Percentiles rank a stretch among this genome's conserved stretches.
Conservation (phyloP, 2,329 filamentous ascomycete species). For the Capronia epimyces region DNA sequence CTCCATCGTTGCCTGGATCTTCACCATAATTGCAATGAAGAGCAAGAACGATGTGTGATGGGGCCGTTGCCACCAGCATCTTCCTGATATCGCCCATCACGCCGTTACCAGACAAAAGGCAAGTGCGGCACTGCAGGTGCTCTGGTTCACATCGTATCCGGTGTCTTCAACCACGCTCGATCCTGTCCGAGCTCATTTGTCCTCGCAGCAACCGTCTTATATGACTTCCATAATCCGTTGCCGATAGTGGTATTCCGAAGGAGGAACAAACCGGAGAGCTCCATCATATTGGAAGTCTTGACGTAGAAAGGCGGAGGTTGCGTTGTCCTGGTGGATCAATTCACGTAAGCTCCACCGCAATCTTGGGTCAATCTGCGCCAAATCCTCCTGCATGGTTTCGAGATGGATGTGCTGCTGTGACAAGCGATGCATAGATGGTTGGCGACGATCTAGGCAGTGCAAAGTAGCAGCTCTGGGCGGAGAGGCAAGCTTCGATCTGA, state of each 20-base stretch:
- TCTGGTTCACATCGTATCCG: too few relatives aligned
- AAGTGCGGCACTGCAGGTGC: background rate
- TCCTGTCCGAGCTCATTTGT: background rate
- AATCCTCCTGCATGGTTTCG: background rate
- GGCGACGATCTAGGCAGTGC: background rate
- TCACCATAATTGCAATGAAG: background rate
- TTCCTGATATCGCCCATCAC: background rate
- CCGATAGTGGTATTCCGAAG: background rate
- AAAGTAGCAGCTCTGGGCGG: background rate
- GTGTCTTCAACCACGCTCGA: background rate
- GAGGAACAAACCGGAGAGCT: background rate
- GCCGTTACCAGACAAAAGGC: background rate
- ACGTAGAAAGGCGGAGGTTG: background rate
- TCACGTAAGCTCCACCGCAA: background rate
- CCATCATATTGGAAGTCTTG: background rate
- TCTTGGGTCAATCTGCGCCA: slow-evolving; percentile 2
- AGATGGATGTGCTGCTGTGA: background rate
- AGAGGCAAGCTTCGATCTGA: background rate
- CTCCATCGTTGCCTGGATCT: background rate
- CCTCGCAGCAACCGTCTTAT: background rate
- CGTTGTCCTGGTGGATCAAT: background rate
- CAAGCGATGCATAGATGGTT: background rate
- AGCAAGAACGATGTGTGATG: background rate
- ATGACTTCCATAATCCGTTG: background rate
- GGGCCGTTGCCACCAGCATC: background rate